Base-by-base conservation (phyloP, 176 grass and related monocot genomes). In the Phoenix roebelenii region DNA sequence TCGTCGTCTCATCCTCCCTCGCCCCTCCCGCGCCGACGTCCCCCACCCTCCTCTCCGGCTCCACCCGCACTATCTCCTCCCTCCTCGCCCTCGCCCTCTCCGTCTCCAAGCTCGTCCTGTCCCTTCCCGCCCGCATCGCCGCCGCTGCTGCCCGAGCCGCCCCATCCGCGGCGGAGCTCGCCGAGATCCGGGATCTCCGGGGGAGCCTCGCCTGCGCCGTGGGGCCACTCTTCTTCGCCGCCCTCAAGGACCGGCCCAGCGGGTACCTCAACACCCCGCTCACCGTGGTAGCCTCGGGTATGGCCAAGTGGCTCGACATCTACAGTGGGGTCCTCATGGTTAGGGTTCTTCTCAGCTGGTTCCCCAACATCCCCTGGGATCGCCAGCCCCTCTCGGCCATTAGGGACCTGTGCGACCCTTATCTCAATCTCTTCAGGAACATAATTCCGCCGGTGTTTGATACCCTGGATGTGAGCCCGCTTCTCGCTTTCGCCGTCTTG, bases 311-410 rank as follows among this genome's bases (percentile, higher is more conserved):
- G 87, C 72, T 97, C 18, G 86, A 85, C n/a, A 78, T 97, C 3
- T 97, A 90, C 75, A 62, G 87, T 63, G 87, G 88, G 72, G 92
- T 97, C 28, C 57, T 97, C 10, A 83, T 97, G 52, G 83, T 97
- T 5, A 84, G 87, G 20, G 92, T 97, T 12, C 75, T 97, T 5
- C 66, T 96, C 68, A 90, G 85, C 30, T 97, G 92, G 92, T 97
- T 97, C 74, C 92, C 92, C 62, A 91, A 97, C 79, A 77, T 97
- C 58, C 86, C 86, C 23, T 97, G 92, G 92, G 92, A 97, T 20
- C 87, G 85, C 23, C 92, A 91, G 62, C 87, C 92, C 16, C 85
- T 97, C 54, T 97, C 92, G 2, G 87, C 92, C 5, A 66, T 97
- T 54, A 73, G 87, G 14, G 86, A 91, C 69, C 81, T 97, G 16